phyloP scores from a whole-genome alignment of 192 early-diverging fungal genomes.

The Coemansia sp. region DNA sequence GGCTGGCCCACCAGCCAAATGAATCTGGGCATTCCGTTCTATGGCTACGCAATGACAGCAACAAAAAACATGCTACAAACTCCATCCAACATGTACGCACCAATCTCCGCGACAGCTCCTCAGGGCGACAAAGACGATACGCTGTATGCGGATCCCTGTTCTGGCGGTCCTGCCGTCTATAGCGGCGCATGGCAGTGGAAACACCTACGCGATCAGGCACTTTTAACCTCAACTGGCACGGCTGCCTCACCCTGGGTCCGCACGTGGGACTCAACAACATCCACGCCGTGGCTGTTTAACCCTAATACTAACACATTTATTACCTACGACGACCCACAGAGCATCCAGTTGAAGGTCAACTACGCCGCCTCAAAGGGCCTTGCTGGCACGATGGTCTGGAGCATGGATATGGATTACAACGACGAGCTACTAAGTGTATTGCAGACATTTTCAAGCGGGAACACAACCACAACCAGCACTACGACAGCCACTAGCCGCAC shows the following conservation, averaged over 20 bases:
- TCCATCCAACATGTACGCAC: conserved; percentile 20
- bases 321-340: conserved; percentile 68
- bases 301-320: conserved; percentile 59
- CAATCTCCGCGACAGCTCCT: conserved; percentile 22
- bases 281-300: conserved; percentile 75
- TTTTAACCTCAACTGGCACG: conserved; percentile 15
- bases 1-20: conserved; percentile 61
- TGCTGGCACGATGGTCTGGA: conserved; percentile 71
- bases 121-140: conserved; percentile 60
- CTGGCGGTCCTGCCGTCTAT: conserved; percentile 40
- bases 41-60: conserved; percentile 50
- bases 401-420: conserved; percentile 63
- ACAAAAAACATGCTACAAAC: conserved; percentile 9
- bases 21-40: conserved; percentile 61
- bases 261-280: conserved; percentile 59
- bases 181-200: conserved; percentile 66
- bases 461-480: conserved; percentile 5
- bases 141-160: conserved; percentile 56
- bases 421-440: conserved; percentile 57
- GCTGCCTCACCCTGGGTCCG: conserved; percentile 60
- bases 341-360: conserved; percentile 60
- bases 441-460: neutral
- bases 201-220: conserved; percentile 60
- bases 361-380: conserved; percentile 60
- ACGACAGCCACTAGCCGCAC: neutral